Conservation (phyloP, 2,329 filamentous ascomycete species). For the Botrytis hyacinthi region DNA sequence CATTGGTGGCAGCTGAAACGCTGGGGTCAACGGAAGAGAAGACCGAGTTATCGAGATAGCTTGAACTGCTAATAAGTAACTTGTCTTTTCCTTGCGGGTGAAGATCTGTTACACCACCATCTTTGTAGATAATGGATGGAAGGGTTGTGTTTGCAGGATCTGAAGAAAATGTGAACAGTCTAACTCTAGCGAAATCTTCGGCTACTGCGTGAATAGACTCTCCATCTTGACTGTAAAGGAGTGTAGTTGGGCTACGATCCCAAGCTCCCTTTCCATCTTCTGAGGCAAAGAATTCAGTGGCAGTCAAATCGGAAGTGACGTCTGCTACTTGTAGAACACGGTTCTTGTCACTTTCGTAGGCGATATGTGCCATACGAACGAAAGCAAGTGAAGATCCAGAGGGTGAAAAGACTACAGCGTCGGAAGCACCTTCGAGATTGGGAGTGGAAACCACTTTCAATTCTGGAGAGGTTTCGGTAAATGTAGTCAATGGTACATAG, state of each 20-base stretch:
- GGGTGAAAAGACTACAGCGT: constrained; percentile 62
- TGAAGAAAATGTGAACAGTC: constrained; percentile 45
- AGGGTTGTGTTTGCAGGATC: constrained; percentile 12
- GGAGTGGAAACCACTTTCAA: constrained; percentile 28
- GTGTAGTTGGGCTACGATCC: constrained; percentile 53
- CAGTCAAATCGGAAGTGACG: constrained; percentile 51
- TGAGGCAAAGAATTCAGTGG: constrained; percentile 58
- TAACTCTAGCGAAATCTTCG: constrained; percentile 61
- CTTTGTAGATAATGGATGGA: constrained; percentile 19
- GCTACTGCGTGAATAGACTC: constrained; percentile 66
- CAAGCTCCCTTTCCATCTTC: constrained; percentile 58
- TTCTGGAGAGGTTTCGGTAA: constrained; percentile 24
- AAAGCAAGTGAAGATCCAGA: constrained; percentile 70
- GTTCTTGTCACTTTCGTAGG: constrained; percentile 78
- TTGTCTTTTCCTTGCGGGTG: constrained; percentile 39
- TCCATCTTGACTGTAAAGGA: constrained; percentile 45
- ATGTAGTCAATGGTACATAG: constrained; percentile 30
- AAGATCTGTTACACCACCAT: constrained; percentile 40
- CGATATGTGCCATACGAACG: constrained; percentile 68
- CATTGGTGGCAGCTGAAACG: constrained; percentile 22
- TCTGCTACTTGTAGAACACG: constrained; percentile 63
- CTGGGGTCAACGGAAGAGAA: constrained; percentile 51
- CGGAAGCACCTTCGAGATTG: constrained; percentile 30
- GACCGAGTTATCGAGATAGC: constrained; percentile 66
- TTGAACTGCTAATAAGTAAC: constrained; percentile 57